These are phyloP conservation scores for Wickerhamomyces alni DNA, from an alignment of 805 yeast genomes.

Conservation along the genomic window DNA sequence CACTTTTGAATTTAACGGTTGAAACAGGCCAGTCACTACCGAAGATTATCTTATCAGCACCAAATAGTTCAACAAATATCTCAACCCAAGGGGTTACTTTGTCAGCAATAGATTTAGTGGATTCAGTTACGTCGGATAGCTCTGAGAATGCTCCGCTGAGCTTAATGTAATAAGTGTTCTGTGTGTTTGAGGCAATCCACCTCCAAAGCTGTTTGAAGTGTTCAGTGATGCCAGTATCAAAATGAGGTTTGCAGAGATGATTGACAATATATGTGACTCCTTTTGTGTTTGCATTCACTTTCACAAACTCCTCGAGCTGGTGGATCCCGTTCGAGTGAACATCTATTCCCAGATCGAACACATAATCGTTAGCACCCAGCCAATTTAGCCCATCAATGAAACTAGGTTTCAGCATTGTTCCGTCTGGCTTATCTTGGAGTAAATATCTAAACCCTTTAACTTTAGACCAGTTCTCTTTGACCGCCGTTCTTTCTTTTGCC, in stretches of 20 bases:
- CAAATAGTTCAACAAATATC: conserved; percentile 25
- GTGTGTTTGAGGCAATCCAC: conserved; percentile 9
- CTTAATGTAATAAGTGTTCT: conserved; percentile 28
- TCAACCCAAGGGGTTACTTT: conserved; percentile 29
- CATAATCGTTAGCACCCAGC: conserved; percentile 24
- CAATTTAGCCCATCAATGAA: conserved; percentile 31
- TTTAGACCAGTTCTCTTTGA: conserved; percentile 7
- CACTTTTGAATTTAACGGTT: conserved; percentile 14
- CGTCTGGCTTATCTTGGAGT: conserved; percentile 36
- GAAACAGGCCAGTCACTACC: conserved; percentile 45
- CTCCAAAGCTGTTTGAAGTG: conserved; percentile 22
- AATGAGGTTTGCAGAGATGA: conserved; percentile 38
- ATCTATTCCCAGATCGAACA: conserved; percentile 40
- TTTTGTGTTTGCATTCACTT: conserved; percentile 23
- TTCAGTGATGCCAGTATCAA: conserved; percentile 7
- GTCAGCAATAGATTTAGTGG: conserved; percentile 13
- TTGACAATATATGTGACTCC: conserved; percentile 30
- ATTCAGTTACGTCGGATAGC: conserved; percentile 19
- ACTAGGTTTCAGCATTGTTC: conserved; percentile 24
- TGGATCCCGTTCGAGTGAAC: conserved; percentile 30
- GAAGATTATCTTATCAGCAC: conserved; percentile 29
- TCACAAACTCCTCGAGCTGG: conserved; percentile 34
- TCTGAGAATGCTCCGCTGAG: conserved; percentile 38
- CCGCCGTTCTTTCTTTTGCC: conserved; percentile 14
- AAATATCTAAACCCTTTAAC: conserved; percentile 38